Evolutionary conservation across 2,329 filamentous ascomycete genomes (phyloP).

Genomic region (Fusarium sp.): DNA sequence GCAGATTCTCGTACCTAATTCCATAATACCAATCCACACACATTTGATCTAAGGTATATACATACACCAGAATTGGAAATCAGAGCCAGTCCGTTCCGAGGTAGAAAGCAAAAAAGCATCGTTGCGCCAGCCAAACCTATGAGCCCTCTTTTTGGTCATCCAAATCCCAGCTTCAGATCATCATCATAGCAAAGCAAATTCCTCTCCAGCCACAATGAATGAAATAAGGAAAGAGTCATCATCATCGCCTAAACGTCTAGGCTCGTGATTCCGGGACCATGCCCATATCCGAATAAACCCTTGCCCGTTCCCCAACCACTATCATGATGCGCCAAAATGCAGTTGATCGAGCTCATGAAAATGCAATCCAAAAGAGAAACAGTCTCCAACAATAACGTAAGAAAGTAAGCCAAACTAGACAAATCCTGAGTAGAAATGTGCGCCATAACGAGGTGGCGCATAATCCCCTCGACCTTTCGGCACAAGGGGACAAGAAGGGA

Average conservation of each 20-base stretch:
- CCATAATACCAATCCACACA: conserved; percentile 5
- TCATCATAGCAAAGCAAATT: conserved; percentile 29
- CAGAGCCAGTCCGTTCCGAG: conserved; percentile 34
- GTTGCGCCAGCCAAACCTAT: conserved; percentile 24
- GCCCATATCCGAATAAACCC: not conserved
- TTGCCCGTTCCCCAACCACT: conserved; percentile 19
- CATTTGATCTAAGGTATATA: conserved; percentile 23
- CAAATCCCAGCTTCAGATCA: conserved; percentile 35
- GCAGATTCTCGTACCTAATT: conserved; percentile 6
- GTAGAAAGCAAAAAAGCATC: conserved; percentile 3
- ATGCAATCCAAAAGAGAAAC: conserved; percentile 1
- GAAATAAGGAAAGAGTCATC: conserved; percentile 30
- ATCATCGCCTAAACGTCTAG: conserved; percentile 27
- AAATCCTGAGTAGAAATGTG: not conserved
- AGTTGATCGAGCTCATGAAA: conserved; percentile 17
- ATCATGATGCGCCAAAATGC: conserved; percentile 32
- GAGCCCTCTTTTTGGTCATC: conserved; percentile 18
- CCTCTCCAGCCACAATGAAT: conserved; percentile 13
- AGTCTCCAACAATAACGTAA: not conserved
- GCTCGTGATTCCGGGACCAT: conserved; percentile 4
- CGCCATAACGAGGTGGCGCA: not conserved
- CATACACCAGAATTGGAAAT: conserved; percentile 20
- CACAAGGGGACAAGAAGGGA: not conserved
- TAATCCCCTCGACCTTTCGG: not conserved
- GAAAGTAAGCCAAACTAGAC: not conserved